Base-by-base conservation (phyloP, 202 grass and related monocot species). In the Setaria italica region DNA sequence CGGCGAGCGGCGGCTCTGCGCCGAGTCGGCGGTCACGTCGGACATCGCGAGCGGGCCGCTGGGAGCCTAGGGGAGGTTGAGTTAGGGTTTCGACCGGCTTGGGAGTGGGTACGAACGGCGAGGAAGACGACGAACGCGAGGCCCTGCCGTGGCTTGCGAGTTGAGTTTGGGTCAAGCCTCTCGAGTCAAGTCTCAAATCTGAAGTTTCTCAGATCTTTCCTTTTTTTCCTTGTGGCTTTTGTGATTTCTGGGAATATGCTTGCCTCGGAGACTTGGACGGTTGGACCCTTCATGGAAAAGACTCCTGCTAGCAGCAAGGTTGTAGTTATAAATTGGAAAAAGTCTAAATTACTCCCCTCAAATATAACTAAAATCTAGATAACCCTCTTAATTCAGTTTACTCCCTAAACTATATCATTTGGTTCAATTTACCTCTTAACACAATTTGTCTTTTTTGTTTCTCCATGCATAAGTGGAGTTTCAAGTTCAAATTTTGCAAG, bases 1-100 rank as follows among this genome's bases (percentile, higher is more conserved):
- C 68, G 76, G 81, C 46, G 80, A 51, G 63, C 81, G 85, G 35
- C 69, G 89, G 29, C 30, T 16, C 79, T 53, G 80, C 84, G 80
- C 4, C 4, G 85, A 81, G 29, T 64, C 77, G 14, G 7, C 75
- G 2, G 82, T 89, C 53, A 84, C 85, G 7, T 88, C 85, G 19
- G 89, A 91, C 89, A 91, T 91, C 69, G 7, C 42, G 21, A 33
- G 12, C n/a, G 17, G 20, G 0, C 4, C 20, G 4, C 20, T n/a
- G 0, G 37, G 11, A 4, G 0, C 35, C 33, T 14, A 14, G 37
- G 7, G 25, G 54, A 6, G 4, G 34, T 14, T 2, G 35, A 15
- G 51, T 14, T 19, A 57, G 55, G 37, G 39, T 45, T 30, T 4
- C 56, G 16, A 32, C 25, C 32, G 54, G 49, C 39, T 20, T 29